Evolutionary conservation across 1,284 basidiomycete species (phyloP).

Genomic region (Rhodofomes roseus): DNA sequence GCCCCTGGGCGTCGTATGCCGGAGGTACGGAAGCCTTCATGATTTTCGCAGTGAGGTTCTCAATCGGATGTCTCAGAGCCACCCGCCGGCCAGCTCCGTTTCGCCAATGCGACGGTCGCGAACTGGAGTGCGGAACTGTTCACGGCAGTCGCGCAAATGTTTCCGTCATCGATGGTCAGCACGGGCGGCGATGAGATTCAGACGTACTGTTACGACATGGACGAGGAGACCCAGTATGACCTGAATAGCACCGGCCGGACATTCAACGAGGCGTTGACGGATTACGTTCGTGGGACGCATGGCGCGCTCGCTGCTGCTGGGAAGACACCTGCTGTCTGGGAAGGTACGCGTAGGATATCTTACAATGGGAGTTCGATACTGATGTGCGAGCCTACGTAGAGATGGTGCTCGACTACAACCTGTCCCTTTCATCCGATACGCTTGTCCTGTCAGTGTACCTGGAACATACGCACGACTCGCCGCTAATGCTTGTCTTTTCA

Average conservation of each 20-base stretch:
- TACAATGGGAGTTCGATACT: background rate
- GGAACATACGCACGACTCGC: no score
- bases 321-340: conserved; percentile 71
- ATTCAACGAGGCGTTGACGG: conserved; percentile 61
- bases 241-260: conserved; percentile 48
- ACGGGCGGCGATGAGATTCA: conserved; percentile 88
- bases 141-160: conserved; percentile 36
- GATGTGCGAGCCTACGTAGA: conserved; percentile 28
- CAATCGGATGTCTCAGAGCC: conserved; percentile 44
- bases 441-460: conserved; percentile 54
- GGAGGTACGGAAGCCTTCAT: conserved; percentile 20
- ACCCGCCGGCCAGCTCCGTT: conserved; percentile 79
- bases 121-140: conserved; percentile 48
- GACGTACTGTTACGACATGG: conserved; percentile 60
- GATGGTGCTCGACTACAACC: conserved; percentile 65
- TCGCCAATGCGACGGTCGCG: conserved; percentile 43
- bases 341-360: conserved; percentile 23
- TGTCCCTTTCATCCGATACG: conserved; percentile 62
- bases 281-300: conserved; percentile 59
- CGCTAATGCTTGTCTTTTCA: background rate
- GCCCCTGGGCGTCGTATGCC: conserved; percentile 64
- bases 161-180: conserved; percentile 63
- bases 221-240: conserved; percentile 51
- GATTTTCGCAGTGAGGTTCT: background rate
- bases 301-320: conserved; percentile 36